Evolutionary conservation across 352 stramenopile species (phyloP).

Genomic region (Phytophthora europaea): DNA sequence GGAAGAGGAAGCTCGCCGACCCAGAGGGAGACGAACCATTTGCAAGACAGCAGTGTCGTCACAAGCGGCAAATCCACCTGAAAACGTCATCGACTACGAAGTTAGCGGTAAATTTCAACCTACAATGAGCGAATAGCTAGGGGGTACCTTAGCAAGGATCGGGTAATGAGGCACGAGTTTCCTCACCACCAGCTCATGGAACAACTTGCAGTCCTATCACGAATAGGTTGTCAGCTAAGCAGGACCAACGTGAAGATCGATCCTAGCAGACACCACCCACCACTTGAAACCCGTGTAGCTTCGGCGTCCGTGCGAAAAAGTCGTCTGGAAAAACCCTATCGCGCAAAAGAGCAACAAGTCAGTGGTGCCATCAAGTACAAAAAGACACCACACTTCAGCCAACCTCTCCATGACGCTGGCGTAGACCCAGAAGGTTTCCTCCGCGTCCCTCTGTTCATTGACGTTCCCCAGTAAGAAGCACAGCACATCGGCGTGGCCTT

Average conservation of each 20-base stretch:
- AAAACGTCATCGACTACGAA: not conserved
- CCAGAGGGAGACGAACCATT: slow-evolving; percentile 85
- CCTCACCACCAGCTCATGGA: slow-evolving; percentile 56
- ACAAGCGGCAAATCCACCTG: slow-evolving; percentile 69
- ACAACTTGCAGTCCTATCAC: slow-evolving; percentile 68
- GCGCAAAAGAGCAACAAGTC: not conserved
- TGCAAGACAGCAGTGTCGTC: slow-evolving; percentile 73
- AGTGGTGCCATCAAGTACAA: not conserved
- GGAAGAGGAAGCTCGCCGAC: slow-evolving; percentile 63
- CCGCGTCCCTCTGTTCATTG: slow-evolving; percentile 43
- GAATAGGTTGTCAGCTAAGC: slow-evolving; percentile 7
- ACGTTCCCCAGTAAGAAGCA: slow-evolving; percentile 74
- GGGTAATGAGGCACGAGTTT: slow-evolving; percentile 66
- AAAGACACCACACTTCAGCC: not conserved
- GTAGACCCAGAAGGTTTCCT: slow-evolving; percentile 85
- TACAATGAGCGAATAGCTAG: not conserved
- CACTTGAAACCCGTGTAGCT: slow-evolving; percentile 82
- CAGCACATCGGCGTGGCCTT: slow-evolving; percentile 77
- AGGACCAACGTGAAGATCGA: not conserved
- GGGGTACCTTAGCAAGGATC: slow-evolving; percentile 58
- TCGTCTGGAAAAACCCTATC: slow-evolving; percentile 75
- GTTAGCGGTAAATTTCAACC: not conserved
- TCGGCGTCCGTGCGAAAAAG: slow-evolving; percentile 74
- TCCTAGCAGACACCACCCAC: slow-evolving; percentile 23
- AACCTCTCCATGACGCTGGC: slow-evolving; percentile 72